Evolutionary conservation across 306 rosid species (phyloP).

Genomic region (Ammopiptanthus mongolicus): DNA sequence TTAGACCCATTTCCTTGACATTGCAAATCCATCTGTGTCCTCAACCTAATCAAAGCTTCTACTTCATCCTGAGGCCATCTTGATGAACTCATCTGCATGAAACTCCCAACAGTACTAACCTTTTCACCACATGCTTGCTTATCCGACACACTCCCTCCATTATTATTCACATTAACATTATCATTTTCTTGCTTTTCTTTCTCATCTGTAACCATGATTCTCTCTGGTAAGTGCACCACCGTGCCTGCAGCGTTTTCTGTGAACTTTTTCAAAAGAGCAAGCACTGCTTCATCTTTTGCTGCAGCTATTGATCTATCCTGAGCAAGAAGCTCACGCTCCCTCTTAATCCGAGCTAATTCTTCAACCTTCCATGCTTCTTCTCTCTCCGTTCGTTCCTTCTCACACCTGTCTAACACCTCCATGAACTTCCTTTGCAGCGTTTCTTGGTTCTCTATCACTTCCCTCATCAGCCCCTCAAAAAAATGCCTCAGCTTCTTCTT

Average conservation of each 20-base stretch:
- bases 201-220: neutral
- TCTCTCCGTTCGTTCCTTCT: slow-evolving; percentile 57
- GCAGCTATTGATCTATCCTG: slow-evolving; percentile 70
- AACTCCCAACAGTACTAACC: slow-evolving; percentile 32
- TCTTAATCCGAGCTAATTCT: slow-evolving; percentile 54
- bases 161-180: neutral
- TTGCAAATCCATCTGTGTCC: slow-evolving; percentile 50
- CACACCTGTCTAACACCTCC: slow-evolving; percentile 63
- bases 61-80: slow-evolving; percentile 89
- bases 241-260: slow-evolving; percentile 37
- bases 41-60: slow-evolving; percentile 62
- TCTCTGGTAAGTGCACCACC: slow-evolving; percentile 25
- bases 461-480: slow-evolving; percentile 58
- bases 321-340: slow-evolving; percentile 56
- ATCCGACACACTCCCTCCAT: slow-evolving; percentile 15
- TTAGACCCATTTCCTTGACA: slow-evolving; percentile 54
- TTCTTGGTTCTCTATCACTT: slow-evolving; percentile 71
- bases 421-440: slow-evolving; percentile 54
- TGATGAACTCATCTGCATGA: slow-evolving; percentile 38
- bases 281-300: slow-evolving; percentile 73
- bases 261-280: slow-evolving; percentile 52
- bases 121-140: slow-evolving; percentile 27
- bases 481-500: slow-evolving; percentile 41
- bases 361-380: slow-evolving; percentile 73
- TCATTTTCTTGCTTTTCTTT: slow-evolving; percentile 27